Evolutionary conservation across 2,329 filamentous ascomycete species (phyloP), one percentile per base, ranked within the genome.

Genomic region (Pseudogymnoascus sp.): DNA sequence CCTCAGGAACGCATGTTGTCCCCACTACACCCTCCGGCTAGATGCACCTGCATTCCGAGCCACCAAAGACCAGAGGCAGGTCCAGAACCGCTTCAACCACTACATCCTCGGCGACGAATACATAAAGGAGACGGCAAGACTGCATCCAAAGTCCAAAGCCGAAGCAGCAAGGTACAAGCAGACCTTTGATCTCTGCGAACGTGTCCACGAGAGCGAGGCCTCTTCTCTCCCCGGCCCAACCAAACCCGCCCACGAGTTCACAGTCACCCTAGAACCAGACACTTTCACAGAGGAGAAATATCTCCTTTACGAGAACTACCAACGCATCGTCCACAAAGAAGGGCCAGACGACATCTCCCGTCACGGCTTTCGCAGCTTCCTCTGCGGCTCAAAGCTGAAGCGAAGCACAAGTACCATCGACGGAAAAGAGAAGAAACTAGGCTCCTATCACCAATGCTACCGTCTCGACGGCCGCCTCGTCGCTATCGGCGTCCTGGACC

Each of bases 381-480:
- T 94, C 12, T 94, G 91, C 73, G 75, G 78, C 64, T 92, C 90
- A 4, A 88, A 89, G 1, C 69, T 93, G 6, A 66, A 72, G 52
- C 64, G 61, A 41, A 76, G 73, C 11, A 78, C 80, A 11, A 75
- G 77, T 33, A 78, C 74, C 1, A 65, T 78, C 37, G 78, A 85
- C 62, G 83, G 83, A 26, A 77, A 77, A 16, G 77, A 80, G 63
- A 79, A 80, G 49, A 77, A 75, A 43, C 75, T 92, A 0, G 90
- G 90, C 14, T 91, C 89, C 1, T 93, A 84, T 68, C 90, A 94
- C 69, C 90, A 93, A 71, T 92, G 89, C 75, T 93, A 92, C 72
- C 82, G 90, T 31, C 78, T 94, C 2, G 88, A 94, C 69, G 90
- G 89, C 21, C 80, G 84, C 59, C 78, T 94, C 12, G 84, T 93